A percentile compares a stretch with the other conserved stretches of the same genome.
Evolutionary conservation across 2,329 filamentous ascomycete genomes (phyloP).

Genomic region (Decorospora gaudefroyi): DNA sequence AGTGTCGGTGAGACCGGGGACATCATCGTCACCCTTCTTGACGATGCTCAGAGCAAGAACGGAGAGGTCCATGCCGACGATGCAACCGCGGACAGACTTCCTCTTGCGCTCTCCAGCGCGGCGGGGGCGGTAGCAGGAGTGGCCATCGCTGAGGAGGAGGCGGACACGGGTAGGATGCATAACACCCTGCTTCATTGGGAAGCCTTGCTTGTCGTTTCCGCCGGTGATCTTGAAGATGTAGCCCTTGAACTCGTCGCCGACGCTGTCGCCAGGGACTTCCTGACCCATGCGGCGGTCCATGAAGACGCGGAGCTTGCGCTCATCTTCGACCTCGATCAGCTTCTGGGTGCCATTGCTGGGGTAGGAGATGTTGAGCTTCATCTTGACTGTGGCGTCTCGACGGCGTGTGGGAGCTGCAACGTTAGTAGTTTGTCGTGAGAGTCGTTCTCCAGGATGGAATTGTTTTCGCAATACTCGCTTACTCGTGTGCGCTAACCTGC

Average conservation of each 20-base stretch:
- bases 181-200: slow-evolving; percentile 99
- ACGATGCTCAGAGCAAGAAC: slow-evolving; percentile 93
- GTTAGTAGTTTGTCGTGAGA: slow-evolving; percentile 42
- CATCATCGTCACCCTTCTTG: slow-evolving; percentile 95
- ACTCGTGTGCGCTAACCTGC: slow-evolving; percentile 14
- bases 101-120: slow-evolving; percentile 98
- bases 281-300: slow-evolving; percentile 97
- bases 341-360: slow-evolving; percentile 99
- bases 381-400: slow-evolving; percentile 54
- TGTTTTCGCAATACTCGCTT: slow-evolving; percentile 14
- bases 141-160: slow-evolving; percentile 91
- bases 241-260: slow-evolving; percentile 99
- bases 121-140: slow-evolving; percentile 99
- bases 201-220: slow-evolving; percentile 99
- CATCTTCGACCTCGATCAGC: slow-evolving; percentile 98
- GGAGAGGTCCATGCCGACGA: slow-evolving; percentile 92
- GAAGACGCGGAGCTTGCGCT: slow-evolving; percentile 98
- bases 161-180: slow-evolving; percentile 98
- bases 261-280: slow-evolving; percentile 89
- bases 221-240: slow-evolving; percentile 99
- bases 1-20: slow-evolving; percentile 95
- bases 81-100: slow-evolving; percentile 98
- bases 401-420: slow-evolving; percentile 43
- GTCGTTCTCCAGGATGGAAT: slow-evolving; percentile 17
- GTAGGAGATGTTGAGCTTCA: slow-evolving; percentile 83